Evolutionary conservation across 306 rosid genomes (phyloP).

Genomic region (Vigna mungo): DNA sequence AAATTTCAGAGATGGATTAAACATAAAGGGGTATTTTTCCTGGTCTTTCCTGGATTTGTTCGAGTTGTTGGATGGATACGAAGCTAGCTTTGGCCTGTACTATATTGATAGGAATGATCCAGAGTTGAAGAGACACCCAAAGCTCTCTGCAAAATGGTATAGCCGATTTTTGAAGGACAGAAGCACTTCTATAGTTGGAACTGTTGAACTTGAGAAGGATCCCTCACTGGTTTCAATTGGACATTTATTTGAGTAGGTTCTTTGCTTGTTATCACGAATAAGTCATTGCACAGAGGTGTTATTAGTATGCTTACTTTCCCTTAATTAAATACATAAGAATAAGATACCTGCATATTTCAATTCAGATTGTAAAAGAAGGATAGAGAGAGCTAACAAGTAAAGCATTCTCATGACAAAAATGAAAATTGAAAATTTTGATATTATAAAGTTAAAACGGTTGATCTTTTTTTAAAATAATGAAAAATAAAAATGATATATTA

Average conservation of each 20-base stretch:
- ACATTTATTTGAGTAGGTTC: conserved; percentile 37
- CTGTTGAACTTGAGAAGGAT: conserved; percentile 17
- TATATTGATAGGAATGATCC: conserved; percentile 53
- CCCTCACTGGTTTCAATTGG: conserved; percentile 38
- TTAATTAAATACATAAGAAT: no score
- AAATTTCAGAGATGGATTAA: conserved; percentile 52
- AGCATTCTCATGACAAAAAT: no score
- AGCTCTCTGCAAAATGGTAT: conserved; percentile 58
- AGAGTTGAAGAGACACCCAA: conserved; percentile 56
- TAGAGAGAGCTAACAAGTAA: no score
- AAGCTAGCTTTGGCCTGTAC: conserved; percentile 48
- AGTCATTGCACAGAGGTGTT: neutral
- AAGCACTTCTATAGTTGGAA: neutral
- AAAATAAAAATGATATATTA: no score
- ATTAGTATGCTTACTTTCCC: no score
- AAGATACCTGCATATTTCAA: no score
- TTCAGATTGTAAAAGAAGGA: no score
- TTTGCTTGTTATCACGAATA: neutral
- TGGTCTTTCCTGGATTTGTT: conserved; percentile 58
- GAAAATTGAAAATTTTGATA: no score
- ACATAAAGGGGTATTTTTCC: conserved; percentile 51
- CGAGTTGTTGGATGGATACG: conserved; percentile 47
- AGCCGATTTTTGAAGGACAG: conserved; percentile 34
- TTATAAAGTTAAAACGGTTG: no score
- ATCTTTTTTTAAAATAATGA: no score